A percentile compares a stretch with the other conserved stretches of the same genome.
phyloP scores from a whole-genome alignment of 1,284 basidiomycete species.

The Ceratobasidium sp. region DNA sequence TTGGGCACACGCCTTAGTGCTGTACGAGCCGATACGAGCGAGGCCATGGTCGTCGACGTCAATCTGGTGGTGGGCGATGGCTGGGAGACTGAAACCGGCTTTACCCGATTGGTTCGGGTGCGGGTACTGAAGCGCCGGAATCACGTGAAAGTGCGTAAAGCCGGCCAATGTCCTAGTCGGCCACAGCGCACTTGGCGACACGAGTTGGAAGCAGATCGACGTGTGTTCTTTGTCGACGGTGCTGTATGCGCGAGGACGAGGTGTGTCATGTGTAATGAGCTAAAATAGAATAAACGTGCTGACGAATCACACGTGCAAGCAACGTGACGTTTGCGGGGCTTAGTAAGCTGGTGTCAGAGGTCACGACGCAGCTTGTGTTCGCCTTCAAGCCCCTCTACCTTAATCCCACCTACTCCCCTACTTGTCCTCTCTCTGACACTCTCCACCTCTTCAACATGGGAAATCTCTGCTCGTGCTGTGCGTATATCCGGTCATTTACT shows the following conservation, averaged over 20 bases:
- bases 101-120: constrained; percentile 35
- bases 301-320: constrained; percentile 20
- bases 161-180: not conserved
- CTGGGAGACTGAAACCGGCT: constrained; percentile 36
- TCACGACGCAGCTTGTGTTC: constrained; percentile 26
- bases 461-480: constrained; percentile 37
- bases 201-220: no score
- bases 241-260: not conserved
- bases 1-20: constrained; percentile 10
- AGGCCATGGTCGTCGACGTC: constrained; percentile 33
- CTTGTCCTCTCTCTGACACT: not conserved
- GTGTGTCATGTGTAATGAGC: not conserved
- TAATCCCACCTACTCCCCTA: constrained; percentile 22
- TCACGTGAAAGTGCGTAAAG: constrained; percentile 18
- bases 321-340: constrained; percentile 17
- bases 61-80: not conserved
- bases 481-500: not conserved
- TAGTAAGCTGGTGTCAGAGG: constrained; percentile 11
- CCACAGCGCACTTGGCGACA: not conserved
- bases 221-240: not conserved
- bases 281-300: constrained; percentile 1
- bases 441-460: constrained; percentile 23
- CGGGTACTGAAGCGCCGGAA: constrained; percentile 20
- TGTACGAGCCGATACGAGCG: constrained; percentile 21
- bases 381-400: constrained; percentile 22